Evolutionary conservation across 805 yeast genomes (phyloP).

Genomic region (Barnettozyma botsteinii): DNA sequence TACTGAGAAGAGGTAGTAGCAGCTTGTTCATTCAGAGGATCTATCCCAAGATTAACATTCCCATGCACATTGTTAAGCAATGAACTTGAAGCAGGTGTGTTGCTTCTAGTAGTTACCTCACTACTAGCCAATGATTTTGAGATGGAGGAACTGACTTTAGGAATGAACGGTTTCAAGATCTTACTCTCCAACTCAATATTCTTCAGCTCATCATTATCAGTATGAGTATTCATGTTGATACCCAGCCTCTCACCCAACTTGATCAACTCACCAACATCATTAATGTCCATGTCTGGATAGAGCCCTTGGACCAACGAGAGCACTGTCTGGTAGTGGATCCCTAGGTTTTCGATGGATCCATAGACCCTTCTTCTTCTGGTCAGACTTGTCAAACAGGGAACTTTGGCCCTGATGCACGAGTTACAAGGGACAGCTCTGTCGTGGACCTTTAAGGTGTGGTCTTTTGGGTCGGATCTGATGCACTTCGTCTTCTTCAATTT

Average conservation of each 20-base stretch:
- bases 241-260: slow-evolving; percentile 24
- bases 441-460: slow-evolving; percentile 20
- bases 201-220: slow-evolving; percentile 10
- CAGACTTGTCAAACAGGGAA: slow-evolving; percentile 36
- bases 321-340: slow-evolving; percentile 39
- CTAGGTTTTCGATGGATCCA: slow-evolving; percentile 38
- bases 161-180: slow-evolving; percentile 19
- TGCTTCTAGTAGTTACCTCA: not conserved
- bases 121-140: slow-evolving; percentile 4
- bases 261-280: slow-evolving; percentile 36
- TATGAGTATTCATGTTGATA: slow-evolving; percentile 14
- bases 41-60: too few species aligned
- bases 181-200: slow-evolving; percentile 18
- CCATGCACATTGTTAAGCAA: not conserved
- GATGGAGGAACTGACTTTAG: slow-evolving; percentile 6
- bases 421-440: slow-evolving; percentile 36
- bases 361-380: slow-evolving; percentile 37
- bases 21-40: not conserved
- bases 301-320: slow-evolving; percentile 33
- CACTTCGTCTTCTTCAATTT: slow-evolving; percentile 39
- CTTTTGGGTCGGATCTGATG: slow-evolving; percentile 29
- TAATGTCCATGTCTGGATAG: slow-evolving; percentile 40
- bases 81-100: not conserved
- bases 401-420: slow-evolving; percentile 33
- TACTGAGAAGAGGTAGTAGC: slow-evolving; percentile 1